Conservation (phyloP, 495 filamentous ascomycete genomes). For the Neurospora terricola region DNA sequence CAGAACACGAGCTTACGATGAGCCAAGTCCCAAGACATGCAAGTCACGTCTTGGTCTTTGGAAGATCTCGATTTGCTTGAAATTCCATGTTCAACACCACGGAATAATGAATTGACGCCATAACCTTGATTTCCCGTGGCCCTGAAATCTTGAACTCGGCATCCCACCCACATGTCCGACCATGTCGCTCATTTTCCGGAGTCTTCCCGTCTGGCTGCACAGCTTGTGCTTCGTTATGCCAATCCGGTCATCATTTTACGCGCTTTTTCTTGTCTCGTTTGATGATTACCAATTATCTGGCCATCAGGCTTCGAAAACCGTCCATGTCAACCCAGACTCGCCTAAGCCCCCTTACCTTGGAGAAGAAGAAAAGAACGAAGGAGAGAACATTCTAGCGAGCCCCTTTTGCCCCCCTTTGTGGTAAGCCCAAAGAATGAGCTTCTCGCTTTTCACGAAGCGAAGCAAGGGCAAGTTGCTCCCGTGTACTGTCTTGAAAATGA, state of each 20-base stretch:
- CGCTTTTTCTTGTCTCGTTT: not conserved
- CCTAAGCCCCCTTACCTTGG: not conserved
- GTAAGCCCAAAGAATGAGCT: not conserved
- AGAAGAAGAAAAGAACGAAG: not conserved
- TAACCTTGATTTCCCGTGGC: not conserved
- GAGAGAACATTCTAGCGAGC: not conserved
- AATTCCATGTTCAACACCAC: not conserved
- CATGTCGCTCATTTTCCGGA: not conserved
- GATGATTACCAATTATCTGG: not conserved
- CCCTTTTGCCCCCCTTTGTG: not conserved
- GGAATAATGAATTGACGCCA: not conserved
- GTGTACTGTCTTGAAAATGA: not conserved
- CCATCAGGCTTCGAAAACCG: not conserved
- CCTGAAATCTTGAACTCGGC: not conserved
- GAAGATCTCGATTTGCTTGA: not conserved
- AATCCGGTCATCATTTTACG: not conserved
- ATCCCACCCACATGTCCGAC: not conserved
- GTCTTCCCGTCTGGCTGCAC: not conserved
- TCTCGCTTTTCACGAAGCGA: not conserved
- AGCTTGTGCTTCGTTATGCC: not conserved
- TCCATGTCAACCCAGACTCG: not conserved
- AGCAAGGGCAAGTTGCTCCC: not conserved
- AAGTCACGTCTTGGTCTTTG: not conserved
- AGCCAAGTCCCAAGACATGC: not conserved
- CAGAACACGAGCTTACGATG: not conserved